phyloP scores from a whole-genome alignment of 306 rosid genomes.

The Adenanthera pavonina region DNA sequence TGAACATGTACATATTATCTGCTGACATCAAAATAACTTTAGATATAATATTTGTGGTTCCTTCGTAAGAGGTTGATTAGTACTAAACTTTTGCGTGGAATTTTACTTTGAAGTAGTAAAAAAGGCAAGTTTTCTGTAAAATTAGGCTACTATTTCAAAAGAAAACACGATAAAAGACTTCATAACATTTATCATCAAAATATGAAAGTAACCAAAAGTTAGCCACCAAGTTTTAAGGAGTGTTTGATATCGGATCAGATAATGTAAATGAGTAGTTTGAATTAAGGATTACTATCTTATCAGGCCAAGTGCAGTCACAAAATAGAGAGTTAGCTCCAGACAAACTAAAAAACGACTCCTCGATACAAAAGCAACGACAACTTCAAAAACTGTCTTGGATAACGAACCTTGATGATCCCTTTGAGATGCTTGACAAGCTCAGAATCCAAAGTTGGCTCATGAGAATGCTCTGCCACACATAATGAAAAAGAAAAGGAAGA shows the following conservation, averaged over 20 bases:
- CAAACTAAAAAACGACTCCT: not conserved
- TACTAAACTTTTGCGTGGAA: not conserved
- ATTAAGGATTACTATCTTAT: not conserved
- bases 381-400: not conserved
- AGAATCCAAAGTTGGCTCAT: slow-evolving; percentile 49
- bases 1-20: not conserved
- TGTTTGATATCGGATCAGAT: not conserved
- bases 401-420: slow-evolving; percentile 56
- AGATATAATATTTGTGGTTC: not conserved
- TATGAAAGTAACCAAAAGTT: not conserved
- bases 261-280: not conserved
- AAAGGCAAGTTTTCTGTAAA: not conserved
- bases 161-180: not conserved
- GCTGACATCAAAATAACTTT: not conserved
- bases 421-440: slow-evolving; percentile 59
- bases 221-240: not conserved
- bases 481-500: not conserved
- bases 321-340: not conserved
- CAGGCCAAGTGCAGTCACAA: not conserved
- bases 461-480: slow-evolving; percentile 46
- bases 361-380: not conserved
- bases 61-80: not conserved
- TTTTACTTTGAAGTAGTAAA: not conserved
- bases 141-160: not conserved
- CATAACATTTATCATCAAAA: not conserved